Base-by-base conservation (phyloP, 2,329 filamentous ascomycete genomes). In the Exophiala bonariae region DNA sequence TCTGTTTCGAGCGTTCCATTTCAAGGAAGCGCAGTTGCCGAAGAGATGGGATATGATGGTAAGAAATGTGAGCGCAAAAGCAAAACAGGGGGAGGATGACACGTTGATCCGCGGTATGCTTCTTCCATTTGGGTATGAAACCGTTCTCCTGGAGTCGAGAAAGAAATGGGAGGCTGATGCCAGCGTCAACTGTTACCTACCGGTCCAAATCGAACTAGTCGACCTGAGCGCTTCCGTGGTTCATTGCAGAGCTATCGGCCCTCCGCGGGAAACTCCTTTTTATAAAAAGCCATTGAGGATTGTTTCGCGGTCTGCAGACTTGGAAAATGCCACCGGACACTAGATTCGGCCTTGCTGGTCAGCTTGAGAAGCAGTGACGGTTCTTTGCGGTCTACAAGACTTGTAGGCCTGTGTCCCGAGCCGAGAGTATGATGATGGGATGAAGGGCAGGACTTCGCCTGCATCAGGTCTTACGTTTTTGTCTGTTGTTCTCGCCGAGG, bases 1-100 rank as follows among this genome's bases (percentile, higher is more conserved):
- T 2, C 66, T 84, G 31, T 77, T 78, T 65, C 78, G 81, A 34
- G 80, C 79, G 11, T 74, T 77, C 57, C 73, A 80, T 58, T 81
- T 78, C 61, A 67, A 68, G 8, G 75, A 83, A 57, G 73, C 72
- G 9, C 41, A 63, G 1, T 62, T 83, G 3, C 80, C 80, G 1
- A 60, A 71, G 13, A 73, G 49, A 20, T 58, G 54, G 51, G 57
- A 59, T 44, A 16, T 58, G 10, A 22, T 37, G 9, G 39, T 59
- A 16, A 44, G 41, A 6, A 17, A 46, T 13, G 37, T 33, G 10
- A 18, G 38, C 10, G 44, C 16, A 11, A 17, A 16, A 5, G 35
- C 14, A 16, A 38, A 37, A 6, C 22, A 41, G 13, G 49, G 49
- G 18, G 30, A 41, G 13, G 49, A 54, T 18, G 46, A 49, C 36